Evolutionary conservation across 208 protist genomes (phyloP), one percentile per base, ranked within the genome.

Genomic region (Trypanosoma mega): DNA sequence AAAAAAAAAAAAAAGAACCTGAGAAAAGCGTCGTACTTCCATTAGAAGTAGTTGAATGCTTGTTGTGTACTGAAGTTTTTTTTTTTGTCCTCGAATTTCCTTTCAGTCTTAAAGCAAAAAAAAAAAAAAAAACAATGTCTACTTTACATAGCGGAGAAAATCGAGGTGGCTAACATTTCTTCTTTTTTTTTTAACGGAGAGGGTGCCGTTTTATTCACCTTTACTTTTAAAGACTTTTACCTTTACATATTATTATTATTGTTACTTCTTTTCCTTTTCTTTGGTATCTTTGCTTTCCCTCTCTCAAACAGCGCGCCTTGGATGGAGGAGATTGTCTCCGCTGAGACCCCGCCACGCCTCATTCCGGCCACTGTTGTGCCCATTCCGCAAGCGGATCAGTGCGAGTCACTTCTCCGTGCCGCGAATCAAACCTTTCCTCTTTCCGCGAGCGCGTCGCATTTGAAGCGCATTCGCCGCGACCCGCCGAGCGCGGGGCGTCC

Each of bases 391-490:
- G 78, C 81, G 8, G 65, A 63, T 31, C 68, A 55, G 14, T 76
- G 82, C 7, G 72, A 82, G 39, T 12, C 37, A 0, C 53, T 87
- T 31, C 68, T 93, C 31, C 74, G 76, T 9, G 62, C 84, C 0
- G 78, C 81, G 16, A 93, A 93, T 52, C 41, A 74, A 21, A 49
- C 61, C 18, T 81, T 82, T 36, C 87, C 87, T 0, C 49, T 93
- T 0, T 52, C 65, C 36, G 26, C 44, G 29, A 7, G 51, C 1
- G 64, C 64, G 11, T 56, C 61, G 8, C 88, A 94, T 53, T 59
- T 94, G 58, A 92, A 92, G 62, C 85, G 88, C 1, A 85, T 94
- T 44, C 85, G 88, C 2, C 66, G 63, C 24, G n/a, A 30, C 24
- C 12, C 43, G 2, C 31, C 14, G 34, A 36, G 14, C 3, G 16